Conservation (phyloP, 2,329 filamentous ascomycete species). For the Penicillium brevicompactum region DNA sequence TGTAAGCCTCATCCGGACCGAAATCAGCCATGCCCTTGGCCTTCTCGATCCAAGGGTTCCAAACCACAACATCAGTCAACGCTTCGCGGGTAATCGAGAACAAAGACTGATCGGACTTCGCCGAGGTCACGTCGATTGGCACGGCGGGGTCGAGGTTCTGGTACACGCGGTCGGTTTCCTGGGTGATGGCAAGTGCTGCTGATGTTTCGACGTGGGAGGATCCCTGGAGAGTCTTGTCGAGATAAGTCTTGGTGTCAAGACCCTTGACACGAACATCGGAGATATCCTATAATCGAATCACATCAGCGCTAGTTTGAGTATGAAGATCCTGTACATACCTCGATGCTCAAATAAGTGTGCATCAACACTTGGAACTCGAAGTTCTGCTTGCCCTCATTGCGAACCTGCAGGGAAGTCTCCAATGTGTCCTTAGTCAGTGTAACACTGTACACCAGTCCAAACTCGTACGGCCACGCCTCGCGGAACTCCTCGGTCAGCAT, state of each 20-base stretch:
- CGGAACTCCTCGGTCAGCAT: constrained; percentile 70
- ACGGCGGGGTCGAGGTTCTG: constrained; percentile 59
- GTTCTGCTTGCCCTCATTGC: constrained; percentile 78
- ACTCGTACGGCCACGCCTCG: constrained; percentile 80
- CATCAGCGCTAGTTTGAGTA: constrained; percentile 8
- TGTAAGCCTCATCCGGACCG: constrained; percentile 83
- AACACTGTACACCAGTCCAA: constrained; percentile 90
- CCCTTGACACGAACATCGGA: constrained; percentile 70
- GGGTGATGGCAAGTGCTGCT: constrained; percentile 66
- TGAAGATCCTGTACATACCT: constrained; percentile 56
- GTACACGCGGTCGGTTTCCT: constrained; percentile 89
- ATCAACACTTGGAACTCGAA: constrained; percentile 92
- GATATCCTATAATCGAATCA: constrained; percentile 67
- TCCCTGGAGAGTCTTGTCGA: constrained; percentile 77
- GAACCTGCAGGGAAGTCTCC: constrained; percentile 79
- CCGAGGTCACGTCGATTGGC: constrained; percentile 38
- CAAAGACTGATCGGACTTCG: constrained; percentile 59
- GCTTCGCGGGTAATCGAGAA: constrained; percentile 82
- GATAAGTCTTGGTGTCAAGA: constrained; percentile 73
- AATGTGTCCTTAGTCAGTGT: constrained; percentile 75
- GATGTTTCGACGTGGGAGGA: constrained; percentile 66
- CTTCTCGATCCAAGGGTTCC: constrained; percentile 95
- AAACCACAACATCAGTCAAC: constrained; percentile 85
- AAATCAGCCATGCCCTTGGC: constrained; percentile 82
- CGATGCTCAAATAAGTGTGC: constrained; percentile 84